A percentile compares a stretch with the other conserved stretches of the same genome.
Conservation (phyloP, 1,139 yeast genomes). For the Pichia cactophila region DNA sequence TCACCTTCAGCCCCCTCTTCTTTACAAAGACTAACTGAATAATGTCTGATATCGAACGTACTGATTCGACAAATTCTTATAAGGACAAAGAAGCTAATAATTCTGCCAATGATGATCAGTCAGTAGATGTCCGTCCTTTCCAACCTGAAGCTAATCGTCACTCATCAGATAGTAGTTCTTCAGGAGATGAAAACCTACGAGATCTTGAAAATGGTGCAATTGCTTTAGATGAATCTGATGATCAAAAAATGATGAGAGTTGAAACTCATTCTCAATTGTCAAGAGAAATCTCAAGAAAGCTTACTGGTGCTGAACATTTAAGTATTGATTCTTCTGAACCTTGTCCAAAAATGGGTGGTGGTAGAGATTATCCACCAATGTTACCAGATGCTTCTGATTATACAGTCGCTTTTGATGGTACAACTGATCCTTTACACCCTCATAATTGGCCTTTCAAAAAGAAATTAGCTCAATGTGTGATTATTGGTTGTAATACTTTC, state of each 20-base stretch:
- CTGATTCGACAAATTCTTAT: neutral
- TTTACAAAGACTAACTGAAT: neutral
- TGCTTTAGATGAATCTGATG: constrained; percentile 7
- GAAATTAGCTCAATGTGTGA: constrained; percentile 35
- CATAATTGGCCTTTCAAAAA: constrained; percentile 46
- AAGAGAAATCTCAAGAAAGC: constrained; percentile 23
- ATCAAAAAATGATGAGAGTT: constrained; percentile 9
- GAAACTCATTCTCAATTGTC: constrained; percentile 19
- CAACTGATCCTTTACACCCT: constrained; percentile 54
- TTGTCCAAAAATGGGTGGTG: constrained; percentile 52
- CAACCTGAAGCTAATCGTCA: neutral
- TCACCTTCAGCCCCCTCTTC: neutral
- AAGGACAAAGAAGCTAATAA: neutral
- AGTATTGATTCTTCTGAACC: constrained; percentile 23
- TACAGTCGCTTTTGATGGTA: constrained; percentile 53
- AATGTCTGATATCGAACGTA: neutral
- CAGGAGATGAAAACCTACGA: neutral
- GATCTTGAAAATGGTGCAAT: constrained; percentile 9
- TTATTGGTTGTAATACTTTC: constrained; percentile 39
- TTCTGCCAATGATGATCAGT: neutral
- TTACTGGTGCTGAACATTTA: constrained; percentile 24
- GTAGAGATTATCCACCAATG: constrained; percentile 44
- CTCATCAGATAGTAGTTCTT: neutral
- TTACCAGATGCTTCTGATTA: constrained; percentile 45
- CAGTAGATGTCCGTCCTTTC: neutral